Evolutionary conservation across 108 stramenopile genomes (phyloP).

Genomic region (Poteriospumella lacustris): DNA sequence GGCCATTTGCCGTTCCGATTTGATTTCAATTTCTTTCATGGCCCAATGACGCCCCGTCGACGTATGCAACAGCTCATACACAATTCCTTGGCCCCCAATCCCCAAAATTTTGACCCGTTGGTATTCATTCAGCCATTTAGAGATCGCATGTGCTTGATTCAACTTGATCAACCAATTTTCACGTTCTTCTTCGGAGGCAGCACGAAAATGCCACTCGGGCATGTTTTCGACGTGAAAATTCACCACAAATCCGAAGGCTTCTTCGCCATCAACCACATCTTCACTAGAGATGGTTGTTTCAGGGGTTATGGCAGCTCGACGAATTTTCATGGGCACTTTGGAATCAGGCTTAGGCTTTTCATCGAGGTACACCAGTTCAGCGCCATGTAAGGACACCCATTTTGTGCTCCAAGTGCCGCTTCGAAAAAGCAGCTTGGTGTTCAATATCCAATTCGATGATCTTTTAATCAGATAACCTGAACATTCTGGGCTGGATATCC

Average conservation of each 20-base stretch:
- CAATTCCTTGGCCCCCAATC: not conserved
- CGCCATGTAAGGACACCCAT: constrained; percentile 21
- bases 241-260: not conserved
- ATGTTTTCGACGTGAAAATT: not conserved
- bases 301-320: not conserved
- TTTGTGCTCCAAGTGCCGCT: not conserved
- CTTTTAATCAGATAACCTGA: constrained; percentile 1
- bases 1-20: not conserved
- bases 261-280: not conserved
- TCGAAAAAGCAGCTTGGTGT: not conserved
- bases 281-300: not conserved
- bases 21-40: constrained; percentile 22
- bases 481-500: constrained; percentile 9
- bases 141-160: not conserved
- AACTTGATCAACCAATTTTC: not conserved
- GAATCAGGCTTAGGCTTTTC: not conserved
- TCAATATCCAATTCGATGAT: not conserved
- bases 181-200: not conserved
- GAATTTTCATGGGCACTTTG: not conserved
- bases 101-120: not conserved
- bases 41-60: constrained; percentile 5
- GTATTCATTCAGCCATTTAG: not conserved
- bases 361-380: not conserved
- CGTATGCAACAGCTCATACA: constrained; percentile 24
- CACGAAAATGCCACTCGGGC: constrained; percentile 2